Evolutionary conservation across 1,139 yeast species (phyloP).

Genomic region (Magnusiomyces ingens): DNA sequence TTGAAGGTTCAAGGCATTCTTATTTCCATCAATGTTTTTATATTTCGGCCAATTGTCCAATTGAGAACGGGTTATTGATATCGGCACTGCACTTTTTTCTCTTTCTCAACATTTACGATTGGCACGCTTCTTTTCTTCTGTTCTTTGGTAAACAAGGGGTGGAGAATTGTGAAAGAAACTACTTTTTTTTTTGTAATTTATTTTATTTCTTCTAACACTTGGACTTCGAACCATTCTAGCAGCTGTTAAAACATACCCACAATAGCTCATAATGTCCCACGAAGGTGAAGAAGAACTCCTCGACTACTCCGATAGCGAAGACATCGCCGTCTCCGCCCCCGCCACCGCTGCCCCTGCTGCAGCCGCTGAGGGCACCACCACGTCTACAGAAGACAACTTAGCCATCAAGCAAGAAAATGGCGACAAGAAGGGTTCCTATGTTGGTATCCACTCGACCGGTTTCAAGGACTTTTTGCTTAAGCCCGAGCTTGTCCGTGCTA

Average conservation of each 20-base stretch:
- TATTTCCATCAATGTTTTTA: too few relatives aligned
- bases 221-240: not conserved
- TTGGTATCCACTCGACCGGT: slow-evolving; percentile 97
- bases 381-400: slow-evolving; percentile 25
- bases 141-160: too few relatives aligned
- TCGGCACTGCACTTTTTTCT: too few relatives aligned
- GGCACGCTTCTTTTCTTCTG: not conserved
- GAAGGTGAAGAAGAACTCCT: slow-evolving; percentile 99
- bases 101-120: not conserved
- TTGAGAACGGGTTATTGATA: too few relatives aligned
- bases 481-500: slow-evolving; percentile 95
- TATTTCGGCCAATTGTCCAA: too few relatives aligned
- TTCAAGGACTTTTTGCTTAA: slow-evolving; percentile 95
- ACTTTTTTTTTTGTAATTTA: not conserved
- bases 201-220: not conserved
- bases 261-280: slow-evolving; percentile 43
- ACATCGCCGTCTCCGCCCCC: slow-evolving; percentile 69
- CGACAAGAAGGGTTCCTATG: slow-evolving; percentile 95
- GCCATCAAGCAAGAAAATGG: slow-evolving; percentile 42
- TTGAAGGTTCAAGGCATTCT: too few relatives aligned
- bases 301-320: slow-evolving; percentile 98
- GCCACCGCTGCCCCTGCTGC: slow-evolving; percentile 39
- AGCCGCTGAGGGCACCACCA: slow-evolving; percentile 24
- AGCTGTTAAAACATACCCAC: not conserved
- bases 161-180: too few relatives aligned